phyloP scores from a whole-genome alignment of 2,329 filamentous ascomycete species.

The Epichloe gansuensis region DNA sequence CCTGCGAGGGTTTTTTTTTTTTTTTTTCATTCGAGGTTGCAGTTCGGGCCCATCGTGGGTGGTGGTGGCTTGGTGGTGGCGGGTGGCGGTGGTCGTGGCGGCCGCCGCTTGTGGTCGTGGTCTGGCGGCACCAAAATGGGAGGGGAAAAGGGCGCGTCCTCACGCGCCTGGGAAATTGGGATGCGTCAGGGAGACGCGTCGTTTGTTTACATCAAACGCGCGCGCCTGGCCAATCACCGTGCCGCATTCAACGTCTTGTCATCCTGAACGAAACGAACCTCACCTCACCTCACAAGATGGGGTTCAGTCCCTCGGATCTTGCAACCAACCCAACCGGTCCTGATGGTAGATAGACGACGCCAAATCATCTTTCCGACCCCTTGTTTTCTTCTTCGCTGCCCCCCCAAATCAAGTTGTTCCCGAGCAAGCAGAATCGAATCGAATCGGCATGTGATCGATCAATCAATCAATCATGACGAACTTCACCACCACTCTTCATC shows the following conservation, averaged over 20 bases:
- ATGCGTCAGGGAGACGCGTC: constrained; percentile 5
- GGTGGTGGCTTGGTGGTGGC: background rate
- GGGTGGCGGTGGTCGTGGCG: background rate
- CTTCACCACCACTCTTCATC: background rate
- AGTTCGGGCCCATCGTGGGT: background rate
- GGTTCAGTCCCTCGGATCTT: no score
- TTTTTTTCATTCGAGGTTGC: background rate
- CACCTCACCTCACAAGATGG: background rate
- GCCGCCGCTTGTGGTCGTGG: background rate
- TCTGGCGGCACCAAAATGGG: background rate
- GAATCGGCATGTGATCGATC: no score
- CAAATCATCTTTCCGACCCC: no score
- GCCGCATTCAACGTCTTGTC: background rate
- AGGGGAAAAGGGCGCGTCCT: background rate
- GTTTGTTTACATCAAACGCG: constrained; percentile 6
- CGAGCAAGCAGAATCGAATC: no score
- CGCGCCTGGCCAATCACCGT: constrained; percentile 1
- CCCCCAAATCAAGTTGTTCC: no score
- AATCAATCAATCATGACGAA: background rate
- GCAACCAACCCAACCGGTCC: no score
- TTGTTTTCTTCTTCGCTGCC: no score
- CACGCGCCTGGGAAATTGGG: background rate
- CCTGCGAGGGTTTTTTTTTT: background rate
- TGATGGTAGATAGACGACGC: no score
- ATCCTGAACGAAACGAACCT: background rate